phyloP scores from a whole-genome alignment of 2,329 filamentous ascomycete genomes.

The Cladosporium cucumerinum region DNA sequence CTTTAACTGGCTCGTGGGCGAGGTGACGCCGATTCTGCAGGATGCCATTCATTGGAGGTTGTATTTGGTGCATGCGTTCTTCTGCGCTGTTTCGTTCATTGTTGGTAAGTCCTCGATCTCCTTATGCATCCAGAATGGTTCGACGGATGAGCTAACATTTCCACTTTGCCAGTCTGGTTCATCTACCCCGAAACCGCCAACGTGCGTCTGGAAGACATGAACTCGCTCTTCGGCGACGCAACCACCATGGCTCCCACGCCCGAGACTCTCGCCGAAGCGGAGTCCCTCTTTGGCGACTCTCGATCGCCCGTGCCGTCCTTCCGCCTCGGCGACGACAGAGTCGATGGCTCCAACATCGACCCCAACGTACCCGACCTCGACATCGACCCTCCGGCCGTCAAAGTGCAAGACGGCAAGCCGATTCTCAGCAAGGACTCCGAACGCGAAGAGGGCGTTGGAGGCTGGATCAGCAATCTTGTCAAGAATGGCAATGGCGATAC shows the following conservation, averaged over 20 bases:
- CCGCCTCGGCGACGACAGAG: conserved; percentile 54
- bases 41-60: conserved; percentile 89
- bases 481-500: conserved; percentile 45
- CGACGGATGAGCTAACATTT: background rate
- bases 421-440: conserved; percentile 37
- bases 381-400: conserved; percentile 71
- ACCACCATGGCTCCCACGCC: conserved; percentile 80
- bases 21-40: conserved; percentile 90
- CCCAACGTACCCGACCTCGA: conserved; percentile 75
- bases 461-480: conserved; percentile 68
- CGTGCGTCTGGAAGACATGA: conserved; percentile 94
- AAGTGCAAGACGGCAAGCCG: conserved; percentile 50
- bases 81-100: conserved; percentile 91
- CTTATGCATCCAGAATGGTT: background rate
- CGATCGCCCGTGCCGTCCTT: conserved; percentile 78
- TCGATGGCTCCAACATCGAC: conserved; percentile 25
- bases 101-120: conserved; percentile 67
- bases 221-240: conserved; percentile 87
- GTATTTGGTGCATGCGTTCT: conserved; percentile 94
- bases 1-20: conserved; percentile 95
- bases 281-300: conserved; percentile 69
- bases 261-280: conserved; percentile 70
- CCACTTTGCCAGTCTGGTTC: conserved; percentile 67
- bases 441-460: conserved; percentile 57
- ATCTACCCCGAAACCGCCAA: conserved; percentile 96